phyloP scores from a whole-genome alignment of 2,329 filamentous ascomycete genomes.

The Epichloe hybrida region DNA sequence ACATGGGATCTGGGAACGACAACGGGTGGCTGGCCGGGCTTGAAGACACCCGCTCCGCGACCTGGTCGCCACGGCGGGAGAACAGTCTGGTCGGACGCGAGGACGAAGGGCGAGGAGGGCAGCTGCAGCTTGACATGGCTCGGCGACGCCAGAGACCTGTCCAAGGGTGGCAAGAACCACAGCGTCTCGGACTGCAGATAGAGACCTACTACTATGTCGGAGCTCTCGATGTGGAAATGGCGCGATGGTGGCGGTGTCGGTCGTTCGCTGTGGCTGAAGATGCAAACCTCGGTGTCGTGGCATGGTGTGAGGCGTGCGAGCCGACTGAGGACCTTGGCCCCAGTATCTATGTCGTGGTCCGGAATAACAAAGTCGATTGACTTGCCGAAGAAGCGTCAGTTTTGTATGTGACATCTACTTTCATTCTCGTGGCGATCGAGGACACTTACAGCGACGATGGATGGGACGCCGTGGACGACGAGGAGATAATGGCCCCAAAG shows the following conservation, averaged over 20 bases:
- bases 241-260: not conserved
- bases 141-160: too few species aligned
- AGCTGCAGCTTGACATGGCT: too few species aligned
- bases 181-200: too few species aligned
- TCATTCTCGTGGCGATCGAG: not conserved
- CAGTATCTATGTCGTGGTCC: not conserved
- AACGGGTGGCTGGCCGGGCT: too few species aligned
- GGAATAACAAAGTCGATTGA: not conserved
- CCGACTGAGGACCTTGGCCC: not conserved
- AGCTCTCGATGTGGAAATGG: not conserved
- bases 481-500: conserved; percentile 2
- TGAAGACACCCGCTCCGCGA: too few species aligned
- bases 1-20: not conserved
- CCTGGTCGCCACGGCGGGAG: too few species aligned
- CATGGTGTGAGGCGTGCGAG: not conserved
- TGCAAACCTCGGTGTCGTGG: not conserved
- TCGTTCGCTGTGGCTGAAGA: not conserved
- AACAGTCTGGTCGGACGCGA: too few species aligned
- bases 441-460: not conserved
- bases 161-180: too few species aligned
- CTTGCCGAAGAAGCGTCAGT: not conserved
- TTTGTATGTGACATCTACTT: not conserved
- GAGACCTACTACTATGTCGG: not conserved
- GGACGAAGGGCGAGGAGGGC: too few species aligned
- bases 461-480: not conserved